Conservation (phyloP, 176 grass and related monocot species). For the Oryza coarctata region DNA sequence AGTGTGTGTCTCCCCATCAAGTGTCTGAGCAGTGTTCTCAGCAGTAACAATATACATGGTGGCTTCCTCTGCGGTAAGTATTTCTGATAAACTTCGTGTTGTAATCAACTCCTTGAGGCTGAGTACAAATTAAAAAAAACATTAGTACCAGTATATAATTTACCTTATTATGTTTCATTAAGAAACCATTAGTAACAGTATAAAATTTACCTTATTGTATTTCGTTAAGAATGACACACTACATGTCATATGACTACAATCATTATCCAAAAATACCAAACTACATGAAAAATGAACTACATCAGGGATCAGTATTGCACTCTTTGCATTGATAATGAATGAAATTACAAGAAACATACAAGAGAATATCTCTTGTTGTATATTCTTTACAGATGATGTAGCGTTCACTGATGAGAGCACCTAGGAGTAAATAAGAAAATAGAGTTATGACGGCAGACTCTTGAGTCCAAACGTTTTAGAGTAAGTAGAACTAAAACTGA, state of each 20-base stretch:
- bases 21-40: slow-evolving; percentile 37
- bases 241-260: neutral
- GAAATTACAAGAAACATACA: no score
- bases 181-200: slow-evolving; percentile 19
- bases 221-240: neutral
- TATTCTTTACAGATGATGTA: no score
- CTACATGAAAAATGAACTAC: no score
- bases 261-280: neutral
- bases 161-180: neutral
- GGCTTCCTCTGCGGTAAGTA: slow-evolving; percentile 76
- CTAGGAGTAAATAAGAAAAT: no score
- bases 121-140: slow-evolving; percentile 29
- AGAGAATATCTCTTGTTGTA: no score
- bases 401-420: no score
- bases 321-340: no score
- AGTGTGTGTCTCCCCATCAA: slow-evolving; percentile 45
- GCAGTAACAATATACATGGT: slow-evolving; percentile 33
- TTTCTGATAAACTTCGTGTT: slow-evolving; percentile 63
- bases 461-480: no score
- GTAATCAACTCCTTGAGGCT: slow-evolving; percentile 88
- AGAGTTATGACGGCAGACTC: no score
- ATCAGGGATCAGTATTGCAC: no score
- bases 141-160: slow-evolving; percentile 17
- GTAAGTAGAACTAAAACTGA: no score
- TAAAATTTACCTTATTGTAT: neutral